phyloP scores from a whole-genome alignment of 306 rosid genomes.

The Acmispon strigosus region DNA sequence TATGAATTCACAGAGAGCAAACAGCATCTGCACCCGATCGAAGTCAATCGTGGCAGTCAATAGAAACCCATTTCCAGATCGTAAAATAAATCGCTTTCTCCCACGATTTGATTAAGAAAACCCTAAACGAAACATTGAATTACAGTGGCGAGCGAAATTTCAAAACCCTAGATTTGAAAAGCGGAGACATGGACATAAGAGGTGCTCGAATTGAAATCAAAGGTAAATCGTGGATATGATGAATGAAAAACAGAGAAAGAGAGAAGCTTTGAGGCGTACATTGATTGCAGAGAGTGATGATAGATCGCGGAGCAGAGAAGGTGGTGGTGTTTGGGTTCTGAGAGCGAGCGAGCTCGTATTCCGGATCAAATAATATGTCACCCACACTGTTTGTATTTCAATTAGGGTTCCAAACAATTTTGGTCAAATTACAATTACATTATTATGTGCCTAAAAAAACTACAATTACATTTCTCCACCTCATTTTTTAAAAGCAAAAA shows the following conservation, averaged over 20 bases:
- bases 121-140: neutral
- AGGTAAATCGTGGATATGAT: neutral
- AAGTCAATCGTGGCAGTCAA: neutral
- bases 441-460: no score
- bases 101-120: neutral
- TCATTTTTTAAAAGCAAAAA: no score
- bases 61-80: neutral
- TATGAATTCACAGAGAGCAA: neutral
- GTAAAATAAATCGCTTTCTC: neutral
- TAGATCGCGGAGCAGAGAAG: neutral
- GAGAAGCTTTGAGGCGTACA: conserved; percentile 17
- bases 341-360: neutral
- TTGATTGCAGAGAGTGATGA: conserved; percentile 9
- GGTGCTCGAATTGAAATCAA: neutral
- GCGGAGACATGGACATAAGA: neutral
- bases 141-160: neutral
- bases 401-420: no score
- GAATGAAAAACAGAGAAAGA: neutral
- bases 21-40: neutral
- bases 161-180: conserved; percentile 26
- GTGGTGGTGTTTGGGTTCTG: neutral
- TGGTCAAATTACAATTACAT: no score
- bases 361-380: conserved; percentile 4
- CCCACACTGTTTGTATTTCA: no score
- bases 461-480: no score